A percentile compares a stretch with the other conserved stretches of the same genome.
Evolutionary conservation across 2,329 filamentous ascomycete species (phyloP).

Genomic region (Ophiostoma quercus): DNA sequence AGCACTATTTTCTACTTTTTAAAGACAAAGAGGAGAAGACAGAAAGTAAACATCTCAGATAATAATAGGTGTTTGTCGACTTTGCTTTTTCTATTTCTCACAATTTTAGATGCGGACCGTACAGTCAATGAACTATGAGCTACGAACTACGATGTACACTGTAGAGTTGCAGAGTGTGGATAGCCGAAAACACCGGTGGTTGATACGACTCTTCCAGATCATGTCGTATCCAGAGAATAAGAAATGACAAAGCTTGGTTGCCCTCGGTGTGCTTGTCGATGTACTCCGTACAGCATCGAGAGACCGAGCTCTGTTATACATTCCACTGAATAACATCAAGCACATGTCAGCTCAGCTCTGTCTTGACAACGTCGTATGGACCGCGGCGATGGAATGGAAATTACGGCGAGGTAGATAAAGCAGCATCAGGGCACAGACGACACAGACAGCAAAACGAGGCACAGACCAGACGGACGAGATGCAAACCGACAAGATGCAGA

Average conservation of each 20-base stretch:
- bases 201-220: neutral
- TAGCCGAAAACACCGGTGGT: slow-evolving; percentile 9
- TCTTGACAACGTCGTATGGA: slow-evolving; percentile 4
- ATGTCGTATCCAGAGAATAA: neutral
- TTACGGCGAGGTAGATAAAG: slow-evolving; percentile 8
- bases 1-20: neutral
- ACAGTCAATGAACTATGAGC: neutral
- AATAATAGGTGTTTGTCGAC: neutral
- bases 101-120: neutral
- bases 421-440: neutral
- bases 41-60: neutral
- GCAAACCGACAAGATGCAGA: too few relatives aligned
- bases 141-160: neutral
- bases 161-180: neutral
- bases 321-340: neutral
- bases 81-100: neutral
- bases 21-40: neutral
- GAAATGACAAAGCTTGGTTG: slow-evolving; percentile 1
- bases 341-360: neutral
- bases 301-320: neutral
- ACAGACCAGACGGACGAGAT: too few relatives aligned
- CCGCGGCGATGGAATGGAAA: slow-evolving; percentile 10
- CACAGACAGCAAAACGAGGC: neutral
- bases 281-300: neutral
- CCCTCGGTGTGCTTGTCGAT: neutral